A percentile compares a stretch with the other conserved stretches of the same genome.
phyloP scores from a whole-genome alignment of 2,329 filamentous ascomycete species.

The Thelonectria olida region DNA sequence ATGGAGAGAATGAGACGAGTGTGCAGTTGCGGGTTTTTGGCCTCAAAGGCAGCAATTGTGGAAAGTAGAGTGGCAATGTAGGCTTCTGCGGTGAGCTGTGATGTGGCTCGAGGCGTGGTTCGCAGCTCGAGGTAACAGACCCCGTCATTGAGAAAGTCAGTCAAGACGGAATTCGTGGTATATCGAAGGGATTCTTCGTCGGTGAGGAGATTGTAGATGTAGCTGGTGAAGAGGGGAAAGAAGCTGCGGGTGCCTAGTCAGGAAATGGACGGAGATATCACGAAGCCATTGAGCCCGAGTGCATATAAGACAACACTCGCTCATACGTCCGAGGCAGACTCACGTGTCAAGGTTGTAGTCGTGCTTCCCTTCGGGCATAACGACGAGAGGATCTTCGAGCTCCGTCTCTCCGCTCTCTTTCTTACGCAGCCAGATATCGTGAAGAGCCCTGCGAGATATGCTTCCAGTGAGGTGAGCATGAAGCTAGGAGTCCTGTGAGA shows the following conservation, averaged over 20 bases:
- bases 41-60: constrained; percentile 66
- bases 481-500: constrained; percentile 59
- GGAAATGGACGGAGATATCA: too few relatives aligned
- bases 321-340: constrained; percentile 44
- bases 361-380: constrained; percentile 76
- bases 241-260: constrained; percentile 59
- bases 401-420: constrained; percentile 60
- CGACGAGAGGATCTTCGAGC: constrained; percentile 73
- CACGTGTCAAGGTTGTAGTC: constrained; percentile 77
- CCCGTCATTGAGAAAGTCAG: constrained; percentile 74
- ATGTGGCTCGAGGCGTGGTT: constrained; percentile 77
- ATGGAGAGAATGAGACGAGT: constrained; percentile 77
- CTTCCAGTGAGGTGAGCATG: constrained; percentile 85
- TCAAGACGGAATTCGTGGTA: constrained; percentile 72
- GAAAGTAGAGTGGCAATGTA: constrained; percentile 74
- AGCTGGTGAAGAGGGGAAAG: constrained; percentile 80
- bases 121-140: constrained; percentile 83
- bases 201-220: constrained; percentile 80
- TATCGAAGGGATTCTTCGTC: constrained; percentile 66
- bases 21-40: constrained; percentile 56
- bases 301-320: too few relatives aligned
- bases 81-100: constrained; percentile 64
- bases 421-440: constrained; percentile 76
- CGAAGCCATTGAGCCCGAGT: too few relatives aligned
- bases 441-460: constrained; percentile 76